Base-by-base conservation (phyloP, 1,284 basidiomycete species). In the Cutaneotrichosporon cavernicola region DNA sequence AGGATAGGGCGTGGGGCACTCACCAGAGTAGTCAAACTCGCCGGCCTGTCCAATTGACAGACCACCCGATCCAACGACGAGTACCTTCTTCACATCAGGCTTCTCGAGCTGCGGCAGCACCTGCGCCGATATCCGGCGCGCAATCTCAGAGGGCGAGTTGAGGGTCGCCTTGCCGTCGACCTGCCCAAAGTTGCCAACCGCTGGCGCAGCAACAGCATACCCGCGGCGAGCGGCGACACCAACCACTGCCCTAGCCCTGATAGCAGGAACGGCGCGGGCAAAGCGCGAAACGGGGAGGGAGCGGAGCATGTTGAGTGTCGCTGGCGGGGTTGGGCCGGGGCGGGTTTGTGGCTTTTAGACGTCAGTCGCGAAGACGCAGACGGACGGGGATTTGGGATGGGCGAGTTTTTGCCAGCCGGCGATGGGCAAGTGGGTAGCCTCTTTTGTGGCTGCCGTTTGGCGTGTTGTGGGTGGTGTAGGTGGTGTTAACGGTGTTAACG, bases 11-110 rank as follows among this genome's bases (percentile, higher is more conserved):
- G 40, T 43, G 40, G 40, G 40, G 40, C 14, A 70, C 82, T 72
- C 60, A 84, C 91, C 97, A 32, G 94, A 97, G 82, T 99, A 99
- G 81, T 99, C 97, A 81, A 99, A 99, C 82, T 99, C 97, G 81
- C 97, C 97, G 5, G 97, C 97, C 81, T 99, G 97, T 52, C 97
- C 97, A 69, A 99, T 99, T 76, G 89, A 90, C 57, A 99, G 88
- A 67, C 97, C 97, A 75, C 97, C 97, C 69, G 90, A 92, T 69
- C 97, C 97, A 58, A 99, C 93, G 65, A 99, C 92, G 66, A 99
- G 86, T 58, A 99, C 97, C 79, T 96, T 97, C 79, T 90, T 89
- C 56, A 99, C 96, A 72, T 97, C 79, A 57, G 88, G 87, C 66
- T 90, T 89, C 7, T 92, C 92, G 46, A 88, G 83, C 56, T 86